A percentile compares a stretch with the other conserved stretches of the same genome.
Conservation (phyloP, 2,329 filamentous ascomycete species). For the Phialophora tarda region DNA sequence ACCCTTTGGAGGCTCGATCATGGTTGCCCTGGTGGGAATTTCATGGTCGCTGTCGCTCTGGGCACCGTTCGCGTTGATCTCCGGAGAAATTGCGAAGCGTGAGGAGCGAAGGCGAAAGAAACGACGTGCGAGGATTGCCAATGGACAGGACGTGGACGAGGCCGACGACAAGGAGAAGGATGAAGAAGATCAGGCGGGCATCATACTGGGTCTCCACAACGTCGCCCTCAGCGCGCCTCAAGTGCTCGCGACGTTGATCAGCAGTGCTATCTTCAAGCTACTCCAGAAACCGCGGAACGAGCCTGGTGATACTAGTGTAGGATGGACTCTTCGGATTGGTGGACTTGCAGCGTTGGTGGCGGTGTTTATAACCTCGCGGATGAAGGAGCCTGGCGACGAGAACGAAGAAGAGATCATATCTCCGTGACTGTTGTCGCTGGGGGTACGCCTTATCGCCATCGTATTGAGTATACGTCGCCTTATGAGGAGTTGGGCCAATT, state of each 20-base stretch:
- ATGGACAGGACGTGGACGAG: constrained; percentile 41
- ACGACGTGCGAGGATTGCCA: constrained; percentile 44
- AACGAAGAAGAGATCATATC: constrained; percentile 23
- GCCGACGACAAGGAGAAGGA: constrained; percentile 44
- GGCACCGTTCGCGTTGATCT: constrained; percentile 95
- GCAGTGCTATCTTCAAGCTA: constrained; percentile 80
- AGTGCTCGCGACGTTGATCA: constrained; percentile 84
- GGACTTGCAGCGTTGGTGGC: constrained; percentile 78
- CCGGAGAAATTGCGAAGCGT: constrained; percentile 84
- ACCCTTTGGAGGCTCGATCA: constrained; percentile 72
- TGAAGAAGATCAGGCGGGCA: constrained; percentile 77
- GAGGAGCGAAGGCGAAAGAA: constrained; percentile 66
- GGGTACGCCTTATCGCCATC: neutral
- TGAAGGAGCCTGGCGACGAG: constrained; percentile 36
- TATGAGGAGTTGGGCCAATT: neutral
- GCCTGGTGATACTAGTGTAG: constrained; percentile 84
- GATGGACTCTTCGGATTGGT: constrained; percentile 83
- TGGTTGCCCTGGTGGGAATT: constrained; percentile 82
- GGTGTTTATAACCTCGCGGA: constrained; percentile 55
- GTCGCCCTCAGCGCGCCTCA: constrained; percentile 91
- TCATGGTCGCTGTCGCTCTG: constrained; percentile 92
- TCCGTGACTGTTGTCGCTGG: constrained; percentile 1
- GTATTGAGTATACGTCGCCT: constrained; percentile 5
- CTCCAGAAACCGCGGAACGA: constrained; percentile 86
- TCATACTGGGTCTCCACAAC: constrained; percentile 94